phyloP scores from a whole-genome alignment of 2,329 filamentous ascomycete genomes.

The Talaromyces sp. region DNA sequence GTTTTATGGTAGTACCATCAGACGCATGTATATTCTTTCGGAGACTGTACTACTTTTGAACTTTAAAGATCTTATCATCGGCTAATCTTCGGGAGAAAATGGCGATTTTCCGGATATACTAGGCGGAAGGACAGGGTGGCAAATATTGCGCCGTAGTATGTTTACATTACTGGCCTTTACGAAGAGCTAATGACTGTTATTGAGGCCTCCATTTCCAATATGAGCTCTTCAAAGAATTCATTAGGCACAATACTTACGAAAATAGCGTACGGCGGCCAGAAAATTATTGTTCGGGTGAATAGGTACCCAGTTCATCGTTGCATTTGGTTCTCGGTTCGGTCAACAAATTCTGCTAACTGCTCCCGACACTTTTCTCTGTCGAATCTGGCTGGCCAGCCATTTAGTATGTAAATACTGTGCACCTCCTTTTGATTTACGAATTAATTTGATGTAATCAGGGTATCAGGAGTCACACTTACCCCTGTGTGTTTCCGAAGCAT shows the following conservation, averaged over 20 bases:
- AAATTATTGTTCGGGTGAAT: neutral
- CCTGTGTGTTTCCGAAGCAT: neutral
- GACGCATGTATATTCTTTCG: neutral
- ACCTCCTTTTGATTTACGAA: neutral
- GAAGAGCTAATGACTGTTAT: too few relatives aligned
- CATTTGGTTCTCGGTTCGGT: neutral
- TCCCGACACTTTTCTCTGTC: conserved; percentile 1
- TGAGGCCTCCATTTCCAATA: too few relatives aligned
- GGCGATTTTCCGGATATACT: neutral
- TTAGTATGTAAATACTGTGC: neutral
- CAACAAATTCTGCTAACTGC: neutral
- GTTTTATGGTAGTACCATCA: neutral
- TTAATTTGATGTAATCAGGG: neutral
- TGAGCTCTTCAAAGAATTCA: too few relatives aligned
- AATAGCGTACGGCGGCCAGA: too few relatives aligned
- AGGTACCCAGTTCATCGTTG: neutral
- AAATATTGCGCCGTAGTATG: too few relatives aligned
- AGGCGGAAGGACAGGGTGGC: too few relatives aligned
- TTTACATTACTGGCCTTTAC: neutral
- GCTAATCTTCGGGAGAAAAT: neutral
- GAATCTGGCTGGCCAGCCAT: conserved; percentile 4
- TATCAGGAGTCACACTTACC: neutral
- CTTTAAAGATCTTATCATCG: neutral
- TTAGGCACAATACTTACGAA: too few relatives aligned
- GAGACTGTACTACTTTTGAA: neutral